Base-by-base conservation (phyloP, 441 rosid species). In the Aleurites moluccanus region DNA sequence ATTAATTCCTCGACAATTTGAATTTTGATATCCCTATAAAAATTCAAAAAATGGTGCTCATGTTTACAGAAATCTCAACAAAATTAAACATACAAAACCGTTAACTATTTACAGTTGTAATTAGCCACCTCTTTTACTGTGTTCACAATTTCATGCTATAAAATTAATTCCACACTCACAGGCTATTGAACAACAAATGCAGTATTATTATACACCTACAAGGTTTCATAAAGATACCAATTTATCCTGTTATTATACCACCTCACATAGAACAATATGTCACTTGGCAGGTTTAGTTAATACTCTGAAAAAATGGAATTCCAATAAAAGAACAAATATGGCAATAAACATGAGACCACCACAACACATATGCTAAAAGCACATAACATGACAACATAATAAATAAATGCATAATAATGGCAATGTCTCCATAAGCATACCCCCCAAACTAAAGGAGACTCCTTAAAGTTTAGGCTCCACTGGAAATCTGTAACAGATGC, bases 371-470 rank as follows among this genome's bases (percentile, higher is more conserved):
- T 42, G 59, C 67, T 9, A 10, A 35, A 56, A 23, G 62, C 30
- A 21, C 25, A 25, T 2, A 11, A 57, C 63, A 57, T 57, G 63
- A 9, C 55, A 44, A 20, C 44, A 23, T 9, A 53, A 52, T 6
- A 15, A 59, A 61, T 30, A 61, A 60, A 57, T 33, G 65, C 33
- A n/a, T 23, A 67, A 76, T 18, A 44, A 83, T 61, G 72, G 9
- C 6, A 9, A 23, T 23, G 62, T 73, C 52, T 61, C 11, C 67
- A 60, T 75, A 68, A 65, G 63, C 84, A 68, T 96, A 93, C 99
- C 91, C 97, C 98, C 99, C 99, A 92, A 75, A 93, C 94, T 55
- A 97, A 80, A 80, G 97, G 99, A 83, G 98, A 83, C 79, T 96
- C 99, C 87, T 88, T 96, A 79, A 96, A 96, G 87, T 91, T 93